These are phyloP conservation scores for Zasmidium citrigriseum DNA, from an alignment of 2,329 filamentous ascomycete species.

Conservation along the genomic window DNA sequence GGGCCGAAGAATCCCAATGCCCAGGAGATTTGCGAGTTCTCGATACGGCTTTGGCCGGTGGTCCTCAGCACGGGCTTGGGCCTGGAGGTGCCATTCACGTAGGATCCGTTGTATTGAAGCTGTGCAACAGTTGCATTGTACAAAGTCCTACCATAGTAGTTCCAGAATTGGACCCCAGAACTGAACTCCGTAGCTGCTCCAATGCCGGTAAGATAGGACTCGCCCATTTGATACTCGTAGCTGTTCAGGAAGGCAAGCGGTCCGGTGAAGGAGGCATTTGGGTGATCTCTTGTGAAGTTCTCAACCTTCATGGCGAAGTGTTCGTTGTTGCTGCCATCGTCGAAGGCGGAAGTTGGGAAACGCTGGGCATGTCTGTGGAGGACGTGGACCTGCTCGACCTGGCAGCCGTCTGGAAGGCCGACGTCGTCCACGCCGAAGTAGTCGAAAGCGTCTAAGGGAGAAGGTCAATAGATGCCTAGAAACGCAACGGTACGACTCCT, in stretches of 20 bases:
- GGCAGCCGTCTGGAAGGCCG: conserved; percentile 56
- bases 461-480: no score
- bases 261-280: conserved; percentile 43
- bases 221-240: conserved; percentile 51
- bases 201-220: conserved; percentile 34
- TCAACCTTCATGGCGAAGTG: conserved; percentile 52
- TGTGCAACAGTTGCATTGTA: conserved; percentile 53
- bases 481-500: no score
- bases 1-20: conserved; percentile 56
- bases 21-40: conserved; percentile 58
- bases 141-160: conserved; percentile 55
- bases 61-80: conserved; percentile 55
- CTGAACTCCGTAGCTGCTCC: conserved; percentile 47
- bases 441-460: conserved; percentile 39
- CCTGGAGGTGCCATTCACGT: conserved; percentile 49
- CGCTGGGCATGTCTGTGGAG: conserved; percentile 59
- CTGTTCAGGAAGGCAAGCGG: conserved; percentile 56
- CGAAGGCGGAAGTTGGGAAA: conserved; percentile 48
- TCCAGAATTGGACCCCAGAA: conserved; percentile 55
- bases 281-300: conserved; percentile 45
- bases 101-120: conserved; percentile 51
- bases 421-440: conserved; percentile 51
- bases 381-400: conserved; percentile 56
- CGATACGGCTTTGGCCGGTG: conserved; percentile 56
- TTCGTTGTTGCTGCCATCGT: conserved; percentile 54